Evolutionary conservation across 257 asterid genomes (phyloP), one percentile per base, ranked within the genome.

Genomic region (Solanum rostratum): DNA sequence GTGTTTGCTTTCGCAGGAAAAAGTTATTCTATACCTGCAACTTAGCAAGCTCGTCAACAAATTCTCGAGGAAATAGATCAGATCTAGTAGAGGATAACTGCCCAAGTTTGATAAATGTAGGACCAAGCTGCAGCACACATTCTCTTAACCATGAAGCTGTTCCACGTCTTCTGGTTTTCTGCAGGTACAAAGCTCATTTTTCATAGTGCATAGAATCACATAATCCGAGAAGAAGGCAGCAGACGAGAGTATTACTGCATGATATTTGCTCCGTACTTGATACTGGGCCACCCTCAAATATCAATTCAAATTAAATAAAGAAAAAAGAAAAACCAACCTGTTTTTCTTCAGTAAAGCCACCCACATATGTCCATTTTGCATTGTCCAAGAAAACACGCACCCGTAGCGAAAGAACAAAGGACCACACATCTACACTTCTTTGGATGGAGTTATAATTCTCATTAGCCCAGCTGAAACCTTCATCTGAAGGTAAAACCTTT

Each of bases 121-220:
- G 99, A 39, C 99, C 99, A 85, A 96, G 98, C 88, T 96, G 98
- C 88, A 96, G 86, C 81, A 95, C 97, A 39, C 88, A 86, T 81
- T 95, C 98, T 70, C 98, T 87, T 85, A 95, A 88, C 99, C 99
- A 96, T 4, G 98, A 95, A 46, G 99, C 98, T 43, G 99, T 96
- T 80, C 39, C 22, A 10, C 95, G 89, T 86, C 98, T 91, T 90
- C 97, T 92, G 57, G 79, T 79, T 86, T 63, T 91, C 98, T 96
- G 90, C 76, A 73, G 57, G 87, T 43, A 50, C 49, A 37, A 24
- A 45, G 29, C 29, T 81, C 29, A 81, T 50, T 22, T 73, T 63
- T 60, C 81, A 30, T 10, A 83, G 70, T 43, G 78, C 84, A 65
- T 71, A 73, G 22, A 79, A 88, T 22, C 33, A 79, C 30, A 68